phyloP scores from a whole-genome alignment of 176 grass and related monocot genomes.

The Rhipidocladum racemiflorum region DNA sequence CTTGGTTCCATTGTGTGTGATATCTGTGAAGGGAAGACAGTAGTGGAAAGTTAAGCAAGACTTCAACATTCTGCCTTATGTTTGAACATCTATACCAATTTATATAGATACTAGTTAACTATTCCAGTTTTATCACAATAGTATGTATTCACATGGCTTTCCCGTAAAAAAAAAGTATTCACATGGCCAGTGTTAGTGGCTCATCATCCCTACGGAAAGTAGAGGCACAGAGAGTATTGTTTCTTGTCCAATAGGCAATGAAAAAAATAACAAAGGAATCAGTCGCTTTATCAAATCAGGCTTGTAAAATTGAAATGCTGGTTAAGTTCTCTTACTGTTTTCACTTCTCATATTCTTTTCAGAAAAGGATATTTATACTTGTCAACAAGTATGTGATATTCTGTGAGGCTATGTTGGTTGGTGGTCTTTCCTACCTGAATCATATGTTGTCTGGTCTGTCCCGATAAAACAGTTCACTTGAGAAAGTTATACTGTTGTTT shows the following conservation, averaged over 20 bases:
- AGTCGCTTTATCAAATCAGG: background rate
- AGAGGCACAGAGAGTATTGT: background rate
- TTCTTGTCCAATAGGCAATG: constrained; percentile 28
- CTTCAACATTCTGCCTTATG: background rate
- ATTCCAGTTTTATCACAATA: background rate
- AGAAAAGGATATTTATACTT: background rate
- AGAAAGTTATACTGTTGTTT: too few species aligned
- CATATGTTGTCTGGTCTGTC: too few species aligned
- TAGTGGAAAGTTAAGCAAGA: constrained; percentile 39
- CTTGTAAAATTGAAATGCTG: background rate
- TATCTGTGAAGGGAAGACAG: constrained; percentile 62
- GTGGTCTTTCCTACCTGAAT: background rate
- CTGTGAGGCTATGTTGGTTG: background rate
- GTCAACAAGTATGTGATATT: background rate
- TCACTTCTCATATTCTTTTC: background rate
- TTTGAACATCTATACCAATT: background rate
- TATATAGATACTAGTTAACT: constrained; percentile 32
- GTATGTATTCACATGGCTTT: constrained; percentile 4
- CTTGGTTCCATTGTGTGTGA: constrained; percentile 72
- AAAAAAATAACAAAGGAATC: background rate
- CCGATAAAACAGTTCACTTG: too few species aligned
- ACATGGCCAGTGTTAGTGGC: constrained; percentile 4
- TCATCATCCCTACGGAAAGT: background rate
- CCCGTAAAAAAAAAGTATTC: background rate
- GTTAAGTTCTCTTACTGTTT: background rate